These are phyloP conservation scores for Scheffersomyces quercinus DNA, from an alignment of 1,139 yeast species.

Conservation along the genomic window DNA sequence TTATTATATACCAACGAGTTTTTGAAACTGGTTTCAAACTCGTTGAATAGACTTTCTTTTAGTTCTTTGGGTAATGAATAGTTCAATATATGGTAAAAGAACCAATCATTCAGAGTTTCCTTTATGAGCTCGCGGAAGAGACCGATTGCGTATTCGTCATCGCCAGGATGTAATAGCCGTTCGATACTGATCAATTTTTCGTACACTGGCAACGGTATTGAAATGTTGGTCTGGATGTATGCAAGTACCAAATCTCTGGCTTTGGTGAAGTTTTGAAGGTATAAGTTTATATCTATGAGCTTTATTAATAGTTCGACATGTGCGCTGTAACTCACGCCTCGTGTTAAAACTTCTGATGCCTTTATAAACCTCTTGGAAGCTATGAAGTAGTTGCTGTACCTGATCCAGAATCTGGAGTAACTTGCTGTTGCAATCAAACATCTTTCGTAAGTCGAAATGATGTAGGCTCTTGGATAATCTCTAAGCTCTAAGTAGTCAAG, in stretches of 20 bases:
- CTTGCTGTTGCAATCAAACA: conserved; percentile 53
- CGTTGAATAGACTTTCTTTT: conserved; percentile 11
- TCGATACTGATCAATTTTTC: conserved; percentile 42
- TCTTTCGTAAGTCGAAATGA: conserved; percentile 54
- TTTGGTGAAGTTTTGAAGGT: conserved; percentile 26
- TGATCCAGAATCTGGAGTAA: conserved; percentile 62
- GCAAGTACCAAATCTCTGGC: conserved; percentile 39
- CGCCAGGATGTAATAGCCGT: conserved; percentile 22
- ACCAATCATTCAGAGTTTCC: conserved; percentile 26
- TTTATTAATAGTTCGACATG: conserved; percentile 29
- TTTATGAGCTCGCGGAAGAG: conserved; percentile 25
- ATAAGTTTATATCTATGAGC: conserved; percentile 41
- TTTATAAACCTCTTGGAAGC: conserved; percentile 24
- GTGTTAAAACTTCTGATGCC: conserved; percentile 39
- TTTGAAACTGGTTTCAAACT: conserved; percentile 9
- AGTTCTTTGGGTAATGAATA: conserved; percentile 7
- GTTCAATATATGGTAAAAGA: conserved; percentile 12
- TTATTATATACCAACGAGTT: conserved; percentile 7
- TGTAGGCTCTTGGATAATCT: conserved; percentile 25
- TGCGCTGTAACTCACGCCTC: conserved; percentile 30
- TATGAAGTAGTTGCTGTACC: conserved; percentile 52
- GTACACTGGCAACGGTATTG: conserved; percentile 35
- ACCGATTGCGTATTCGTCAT: conserved; percentile 24
- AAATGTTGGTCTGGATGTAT: conserved; percentile 25
- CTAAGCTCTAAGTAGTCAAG: conserved; percentile 53